These are phyloP conservation scores for Herpetospermum pedunculosum DNA, from an alignment of 306 rosid genomes.

Conservation along the genomic window DNA sequence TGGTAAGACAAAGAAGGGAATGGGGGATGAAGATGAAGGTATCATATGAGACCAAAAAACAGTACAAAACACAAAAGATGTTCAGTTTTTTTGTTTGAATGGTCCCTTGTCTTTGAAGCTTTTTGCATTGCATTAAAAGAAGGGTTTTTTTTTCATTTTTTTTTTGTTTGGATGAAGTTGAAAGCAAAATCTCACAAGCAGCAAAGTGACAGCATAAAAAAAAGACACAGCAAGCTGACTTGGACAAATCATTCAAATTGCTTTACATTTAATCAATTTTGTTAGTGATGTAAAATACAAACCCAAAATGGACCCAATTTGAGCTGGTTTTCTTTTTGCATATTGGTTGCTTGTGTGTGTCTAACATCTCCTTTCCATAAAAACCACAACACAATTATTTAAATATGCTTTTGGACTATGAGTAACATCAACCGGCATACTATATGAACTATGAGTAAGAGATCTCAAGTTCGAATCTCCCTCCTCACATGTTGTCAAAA, in stretches of 20 bases:
- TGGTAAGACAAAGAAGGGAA: background rate
- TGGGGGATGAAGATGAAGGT: background rate
- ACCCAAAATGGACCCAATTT: background rate
- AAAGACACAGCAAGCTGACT: background rate
- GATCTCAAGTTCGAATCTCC: no score
- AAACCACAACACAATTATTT: background rate
- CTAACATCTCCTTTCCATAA: background rate
- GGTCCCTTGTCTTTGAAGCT: conserved; percentile 35
- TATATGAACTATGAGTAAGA: no score
- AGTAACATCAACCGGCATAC: no score
- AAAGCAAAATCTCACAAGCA: conserved; percentile 18
- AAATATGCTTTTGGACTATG: no score
- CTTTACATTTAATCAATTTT: background rate
- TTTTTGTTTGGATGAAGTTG: conserved; percentile 23
- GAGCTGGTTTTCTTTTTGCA: background rate
- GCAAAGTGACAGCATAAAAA: conserved; percentile 18
- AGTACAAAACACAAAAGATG: conserved; percentile 19
- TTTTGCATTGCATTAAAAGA: conserved; percentile 74
- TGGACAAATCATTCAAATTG: background rate
- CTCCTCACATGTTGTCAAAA: no score
- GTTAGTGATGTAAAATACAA: background rate
- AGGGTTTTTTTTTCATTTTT: conserved; percentile 7
- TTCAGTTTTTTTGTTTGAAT: conserved; percentile 17
- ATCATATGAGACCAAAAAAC: conserved; percentile 3
- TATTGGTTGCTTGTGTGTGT: background rate